Conservation (phyloP, 164 flowering plant genomes). For the Magnolia changhungtana region DNA sequence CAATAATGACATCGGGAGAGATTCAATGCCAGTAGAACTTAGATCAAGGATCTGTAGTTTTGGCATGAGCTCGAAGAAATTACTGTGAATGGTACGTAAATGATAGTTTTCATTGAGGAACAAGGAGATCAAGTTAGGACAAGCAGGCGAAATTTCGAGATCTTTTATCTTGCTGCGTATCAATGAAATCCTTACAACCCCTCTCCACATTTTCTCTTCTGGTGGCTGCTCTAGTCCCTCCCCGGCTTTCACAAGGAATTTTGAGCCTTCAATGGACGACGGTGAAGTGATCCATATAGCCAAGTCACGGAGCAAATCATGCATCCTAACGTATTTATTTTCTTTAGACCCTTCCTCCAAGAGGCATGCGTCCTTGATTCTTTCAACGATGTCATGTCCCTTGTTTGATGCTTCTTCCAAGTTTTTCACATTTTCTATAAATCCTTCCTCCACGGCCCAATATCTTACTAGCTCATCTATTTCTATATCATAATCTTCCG, state of each 20-base stretch:
- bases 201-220: not conserved
- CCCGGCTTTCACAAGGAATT: not conserved
- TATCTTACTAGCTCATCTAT: not conserved
- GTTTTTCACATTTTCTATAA: too few species aligned
- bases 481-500: not conserved
- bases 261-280: not conserved
- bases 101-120: not conserved
- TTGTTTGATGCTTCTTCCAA: too few species aligned
- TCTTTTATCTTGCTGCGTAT: not conserved
- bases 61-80: not conserved
- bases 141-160: not conserved
- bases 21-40: not conserved
- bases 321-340: not conserved
- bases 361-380: too few species aligned
- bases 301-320: slow-evolving; percentile 1
- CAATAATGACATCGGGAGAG: not conserved
- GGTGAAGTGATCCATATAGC: not conserved
- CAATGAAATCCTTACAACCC: not conserved
- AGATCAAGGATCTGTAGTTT: not conserved
- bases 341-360: too few species aligned
- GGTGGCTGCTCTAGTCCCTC: not conserved
- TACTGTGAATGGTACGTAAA: not conserved
- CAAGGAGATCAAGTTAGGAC: not conserved
- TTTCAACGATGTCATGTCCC: too few species aligned
- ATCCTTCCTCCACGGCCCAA: not conserved